Base-by-base conservation (phyloP, 495 filamentous ascomycete species). In the Pyrenopolyporus hunteri region DNA sequence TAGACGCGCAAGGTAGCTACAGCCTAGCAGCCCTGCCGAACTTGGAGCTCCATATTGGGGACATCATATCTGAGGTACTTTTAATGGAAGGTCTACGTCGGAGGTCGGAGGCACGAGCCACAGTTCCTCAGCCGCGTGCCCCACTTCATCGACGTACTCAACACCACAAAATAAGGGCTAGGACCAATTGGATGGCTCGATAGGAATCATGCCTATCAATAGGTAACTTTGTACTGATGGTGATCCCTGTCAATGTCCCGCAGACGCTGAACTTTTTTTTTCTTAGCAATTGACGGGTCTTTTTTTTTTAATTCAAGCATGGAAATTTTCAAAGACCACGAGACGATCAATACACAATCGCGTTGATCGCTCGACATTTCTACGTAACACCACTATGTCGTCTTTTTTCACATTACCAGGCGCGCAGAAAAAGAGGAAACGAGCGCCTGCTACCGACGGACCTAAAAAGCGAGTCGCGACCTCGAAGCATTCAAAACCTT, bases 371-470 rank as follows among this genome's bases (percentile, higher is more conserved):
- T 57, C 28, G 14, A 69, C 14, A 55, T 17, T 33, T 13, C 11
- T 42, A 40, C 39, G 29, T 16, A 29, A 43, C 26, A 44, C 55
- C 45, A 69, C 39, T 25, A 92, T 93, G 89, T 90, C 90, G 46
- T 93, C 89, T 13, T 96, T 95, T 75, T 96, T 96, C 70, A 91
- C 91, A 35, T 69, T 87, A 19, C 88, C 91, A 35, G 82, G 83
- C 17, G 86, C 87, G 23, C 85, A 89, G 66, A 90, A 88, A 76
- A 94, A 95, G 82, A 79, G 91, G 67, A 94, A 95, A 79, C 78
- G 82, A 17, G 60, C 73, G 26, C 71, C 77, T 42, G 67, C 63
- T 19, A 42, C 66, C 7, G 78, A 80, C 42, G 64, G 57, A 0
- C 79, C 73, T 16, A 81, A 81, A 64, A 82, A 79, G 62, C 70